phyloP scores from a whole-genome alignment of 768 basidiomycete genomes.

The Epithele typhae region DNA sequence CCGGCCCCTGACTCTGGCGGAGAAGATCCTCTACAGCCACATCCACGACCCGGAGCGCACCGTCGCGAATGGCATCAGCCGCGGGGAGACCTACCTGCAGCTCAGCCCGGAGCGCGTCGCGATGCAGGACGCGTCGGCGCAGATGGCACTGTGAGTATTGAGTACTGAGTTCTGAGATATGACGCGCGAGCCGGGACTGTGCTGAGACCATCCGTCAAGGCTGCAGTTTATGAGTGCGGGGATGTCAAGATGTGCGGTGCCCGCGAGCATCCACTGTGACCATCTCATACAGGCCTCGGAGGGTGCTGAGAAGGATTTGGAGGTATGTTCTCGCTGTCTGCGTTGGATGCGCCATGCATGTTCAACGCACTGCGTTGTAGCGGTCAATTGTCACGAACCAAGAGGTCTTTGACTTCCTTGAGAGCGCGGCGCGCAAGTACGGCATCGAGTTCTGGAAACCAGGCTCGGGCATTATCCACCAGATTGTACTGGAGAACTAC shows the following conservation, averaged over 20 bases:
- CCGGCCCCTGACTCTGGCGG: slow-evolving; percentile 87
- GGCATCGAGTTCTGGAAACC: slow-evolving; percentile 99
- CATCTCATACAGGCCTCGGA: slow-evolving; percentile 94
- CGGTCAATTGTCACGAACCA: slow-evolving; percentile 83
- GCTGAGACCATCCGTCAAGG: slow-evolving; percentile 52
- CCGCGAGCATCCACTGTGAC: slow-evolving; percentile 94
- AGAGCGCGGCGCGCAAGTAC: slow-evolving; percentile 86
- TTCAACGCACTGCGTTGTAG: slow-evolving; percentile 39
- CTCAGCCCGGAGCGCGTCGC: slow-evolving; percentile 91
- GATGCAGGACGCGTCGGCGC: slow-evolving; percentile 93
- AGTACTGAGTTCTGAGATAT: slow-evolving; percentile 99
- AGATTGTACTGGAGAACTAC: slow-evolving; percentile 97
- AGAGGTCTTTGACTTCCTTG: slow-evolving; percentile 96
- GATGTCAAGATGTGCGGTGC: slow-evolving; percentile 76
- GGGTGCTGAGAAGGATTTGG: slow-evolving; percentile 81
- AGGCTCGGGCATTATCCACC: slow-evolving; percentile 93
- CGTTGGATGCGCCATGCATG: background rate
- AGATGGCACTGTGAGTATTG: slow-evolving; percentile 82
- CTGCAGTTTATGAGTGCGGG: slow-evolving; percentile 99
- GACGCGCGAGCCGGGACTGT: slow-evolving; percentile 94
- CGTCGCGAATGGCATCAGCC: slow-evolving; percentile 58
- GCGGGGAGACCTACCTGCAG: slow-evolving; percentile 89
- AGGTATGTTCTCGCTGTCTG: slow-evolving; percentile 40
- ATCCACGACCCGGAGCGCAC: slow-evolving; percentile 73
- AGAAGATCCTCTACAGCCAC: slow-evolving; percentile 97